Evolutionary conservation across 768 basidiomycete genomes (phyloP), one percentile per base, ranked within the genome.

Genomic region (Boletus subcaerulescens): DNA sequence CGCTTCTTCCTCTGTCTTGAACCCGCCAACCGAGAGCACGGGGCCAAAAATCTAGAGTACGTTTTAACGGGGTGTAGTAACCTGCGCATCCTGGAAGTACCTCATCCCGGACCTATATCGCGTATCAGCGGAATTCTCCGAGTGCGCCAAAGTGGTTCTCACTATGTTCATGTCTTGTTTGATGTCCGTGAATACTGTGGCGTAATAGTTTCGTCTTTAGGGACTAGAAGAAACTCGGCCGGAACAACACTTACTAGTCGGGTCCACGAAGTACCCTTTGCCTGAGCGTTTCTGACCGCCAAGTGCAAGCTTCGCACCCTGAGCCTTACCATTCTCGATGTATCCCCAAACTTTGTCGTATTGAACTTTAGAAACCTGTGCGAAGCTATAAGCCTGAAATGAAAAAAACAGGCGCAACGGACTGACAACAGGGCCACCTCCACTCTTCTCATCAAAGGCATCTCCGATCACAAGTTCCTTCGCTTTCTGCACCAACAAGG

Each of bases 231-330:
- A 4, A 60, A 47, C 35, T 38, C 54, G 40, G 38, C 13, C 32
- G 44, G 45, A 63, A 41, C 41, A 57, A 46, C 24, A 65, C 88
- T 69, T 61, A 91, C 91, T 85, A 0, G 95, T 97, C 31, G 96
- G 92, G 66, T 94, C 86, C 41, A 97, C 84, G 69, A 80, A 98
- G 71, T 79, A 98, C 8, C 96, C 96, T 66, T 90, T 89, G 2
- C 81, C 81, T 1, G 76, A 53, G 62, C 88, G 79, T 74, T 89
- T 89, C 64, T 80, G 77, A 17, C 96, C 96, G n/a, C 96, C 96
- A 3, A 91, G 73, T 31, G 81, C 71, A 26, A 85, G 72, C 58
- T 80, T 87, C 3, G 96, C 96, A 15, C 96, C 96, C 68, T 91
- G 85, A 53, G 80, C 64, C 71, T 89, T 90, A 18, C 93, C 96